Percentiles rank a stretch among this genome's conserved stretches.
Conservation (phyloP, 345 rosid species). For the Hibiscus trionum region DNA sequence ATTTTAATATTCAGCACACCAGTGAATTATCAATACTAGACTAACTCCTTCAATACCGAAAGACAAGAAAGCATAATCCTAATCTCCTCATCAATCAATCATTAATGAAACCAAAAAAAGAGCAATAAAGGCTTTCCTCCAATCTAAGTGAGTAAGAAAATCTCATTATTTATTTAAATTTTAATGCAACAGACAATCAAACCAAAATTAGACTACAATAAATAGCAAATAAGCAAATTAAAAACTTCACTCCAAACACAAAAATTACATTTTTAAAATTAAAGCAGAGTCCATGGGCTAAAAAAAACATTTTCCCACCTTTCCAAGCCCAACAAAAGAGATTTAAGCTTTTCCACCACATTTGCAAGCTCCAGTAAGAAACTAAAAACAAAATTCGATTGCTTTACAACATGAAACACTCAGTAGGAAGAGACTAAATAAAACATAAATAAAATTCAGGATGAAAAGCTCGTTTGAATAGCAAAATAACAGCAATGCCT, state of each 20-base stretch:
- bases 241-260: background rate
- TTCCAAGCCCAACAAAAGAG: no score
- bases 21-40: background rate
- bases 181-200: no score
- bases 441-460: background rate
- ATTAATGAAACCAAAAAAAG: background rate
- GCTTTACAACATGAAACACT: background rate
- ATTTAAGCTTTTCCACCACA: background rate
- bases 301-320: background rate
- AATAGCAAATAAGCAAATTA: no score
- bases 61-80: no score
- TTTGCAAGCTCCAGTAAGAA: background rate
- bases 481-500: conserved; percentile 3
- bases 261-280: background rate
- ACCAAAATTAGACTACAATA: no score
- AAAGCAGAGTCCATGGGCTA: background rate
- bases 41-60: background rate
- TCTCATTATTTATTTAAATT: background rate
- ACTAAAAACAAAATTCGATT: background rate
- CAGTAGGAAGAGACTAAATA: background rate
- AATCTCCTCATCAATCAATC: background rate
- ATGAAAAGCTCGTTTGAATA: background rate
- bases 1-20: background rate
- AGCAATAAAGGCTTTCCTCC: background rate
- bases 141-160: background rate